Evolutionary conservation across 2,329 filamentous ascomycete species (phyloP).

Genomic region (Chrysoporthe cubensis): DNA sequence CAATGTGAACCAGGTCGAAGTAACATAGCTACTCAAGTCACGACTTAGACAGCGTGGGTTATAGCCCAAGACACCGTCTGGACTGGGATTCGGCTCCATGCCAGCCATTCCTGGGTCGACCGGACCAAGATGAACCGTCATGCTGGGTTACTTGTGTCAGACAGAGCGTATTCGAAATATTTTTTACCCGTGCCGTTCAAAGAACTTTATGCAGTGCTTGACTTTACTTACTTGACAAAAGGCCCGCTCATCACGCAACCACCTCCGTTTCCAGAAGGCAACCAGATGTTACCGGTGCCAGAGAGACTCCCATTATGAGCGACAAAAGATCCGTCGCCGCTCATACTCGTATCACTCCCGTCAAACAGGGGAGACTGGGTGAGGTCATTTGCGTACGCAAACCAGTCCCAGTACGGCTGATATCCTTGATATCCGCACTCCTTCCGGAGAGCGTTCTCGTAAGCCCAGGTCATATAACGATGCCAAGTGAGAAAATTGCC

Average conservation of each 20-base stretch:
- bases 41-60: slow-evolving; percentile 35
- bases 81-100: background rate
- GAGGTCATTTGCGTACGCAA: background rate
- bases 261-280: slow-evolving; percentile 18
- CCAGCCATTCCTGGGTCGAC: slow-evolving; percentile 1
- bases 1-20: slow-evolving; percentile 31
- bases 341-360: slow-evolving; percentile 17
- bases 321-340: slow-evolving; percentile 8
- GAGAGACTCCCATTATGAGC: slow-evolving; percentile 4
- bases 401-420: slow-evolving; percentile 25
- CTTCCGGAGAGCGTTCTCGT: slow-evolving; percentile 17
- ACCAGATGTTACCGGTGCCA: slow-evolving; percentile 3
- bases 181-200: no score
- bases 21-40: slow-evolving; percentile 30
- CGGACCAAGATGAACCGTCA: slow-evolving; percentile 19
- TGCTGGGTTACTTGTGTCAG: background rate
- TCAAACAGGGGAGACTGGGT: slow-evolving; percentile 18
- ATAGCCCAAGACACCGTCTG: slow-evolving; percentile 27
- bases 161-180: no score
- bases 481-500: slow-evolving; percentile 25
- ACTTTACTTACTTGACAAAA: slow-evolving; percentile 10
- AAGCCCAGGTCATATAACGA: slow-evolving; percentile 17
- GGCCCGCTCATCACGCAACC: slow-evolving; percentile 20
- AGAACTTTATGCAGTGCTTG: no score
- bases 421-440: slow-evolving; percentile 24